Evolutionary conservation across 208 protist species (phyloP), one percentile per base, ranked within the genome.

Genomic region (Leishmania aethiopica): DNA sequence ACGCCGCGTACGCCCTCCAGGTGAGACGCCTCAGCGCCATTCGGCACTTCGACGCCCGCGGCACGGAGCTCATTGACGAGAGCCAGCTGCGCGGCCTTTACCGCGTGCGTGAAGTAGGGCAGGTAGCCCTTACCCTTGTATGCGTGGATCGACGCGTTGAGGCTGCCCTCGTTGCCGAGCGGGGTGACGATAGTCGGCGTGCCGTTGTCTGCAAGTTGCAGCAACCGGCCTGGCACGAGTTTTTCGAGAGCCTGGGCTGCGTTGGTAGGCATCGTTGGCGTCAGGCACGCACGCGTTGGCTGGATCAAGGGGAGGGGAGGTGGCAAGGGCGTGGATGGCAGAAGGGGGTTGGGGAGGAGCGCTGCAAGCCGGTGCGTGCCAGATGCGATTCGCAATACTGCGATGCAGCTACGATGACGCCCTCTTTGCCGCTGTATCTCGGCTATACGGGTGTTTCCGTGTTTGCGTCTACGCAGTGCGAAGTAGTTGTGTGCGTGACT

Each of bases 51-150:
- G 1, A 84, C 81, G 32, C 60, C 59, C 2, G 64, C 81, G 28
- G 51, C 49, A 45, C 81, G 76, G 35, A 85, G 81, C 3, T 69
- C 69, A 28, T 25, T 22, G 0, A 64, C 69, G 32, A 77, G 75
- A 35, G 60, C 49, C 3, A 47, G 47, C 32, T 78, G 53, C 1
- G 59, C 59, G 6, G 5, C 47, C 35, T 66, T 64, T 25, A 81
- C 69, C 17, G 10, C 15, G 25, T 71, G 13, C 35, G 70, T 57
- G 42, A 78, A 85, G 81, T 66, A 71, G 19, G 19, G 0, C 13
- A 71, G 71, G 70, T 81, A 77, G 17, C 81, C 76, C 10, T 53
- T 32, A 3, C 3, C 53, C 8, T 66, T 59, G 75, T 76, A 84
- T 42, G 28, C 17, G 45, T 35, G 8, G 7, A 84, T 74, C 2